Base-by-base conservation (phyloP, 2,329 filamentous ascomycete species). In the Fusarium nematophilum region DNA sequence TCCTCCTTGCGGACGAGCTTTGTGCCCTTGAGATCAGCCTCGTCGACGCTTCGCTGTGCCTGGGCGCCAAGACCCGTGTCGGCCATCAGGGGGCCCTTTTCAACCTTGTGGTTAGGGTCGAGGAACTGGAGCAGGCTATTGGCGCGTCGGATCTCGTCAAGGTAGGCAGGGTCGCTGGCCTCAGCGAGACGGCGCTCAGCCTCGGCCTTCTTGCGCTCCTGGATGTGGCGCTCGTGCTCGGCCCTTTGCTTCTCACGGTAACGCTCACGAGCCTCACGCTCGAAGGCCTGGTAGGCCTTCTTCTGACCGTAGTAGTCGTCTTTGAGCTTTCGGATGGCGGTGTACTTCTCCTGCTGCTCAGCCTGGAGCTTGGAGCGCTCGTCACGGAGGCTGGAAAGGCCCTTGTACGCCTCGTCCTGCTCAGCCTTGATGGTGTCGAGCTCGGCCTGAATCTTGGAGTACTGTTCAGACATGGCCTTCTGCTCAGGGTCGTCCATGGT, bases 41-140 rank as follows among this genome's bases (percentile, higher is more conserved):
- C 90, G 68, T 97, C 92, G 21, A 98, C 90, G 59, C 89, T 96
- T 72, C 95, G 90, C 72, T 89, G 87, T 47, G 91, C 86, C 67
- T 90, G 84, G 48, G 94, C 93, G 49, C 88, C 87, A 72, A 96
- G 90, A 71, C 90, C 89, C 74, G 88, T 89, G 64, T 88, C 83
- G 38, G 81, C 87, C 76, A 83, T 82, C 59, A 85, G 85, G 57
- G 81, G 85, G 26, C 77, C 85, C 80, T 90, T 91, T 78, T 90
- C 91, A 73, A 83, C 81, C 72, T 78, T 76, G 55, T 86, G 82
- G 13, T 81, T 85, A 2, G 94, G 94, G 76, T 98, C 93, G 67
- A 98, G 94, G 84, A 94, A 94, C 67, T 89, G 88, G 68, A 98
- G 91, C 38, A 99, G 83, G 73, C 88, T 90, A 79, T 95, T 91